Evolutionary conservation across 345 rosid genomes (phyloP), one percentile per base, ranked within the genome.

Genomic region (Mangifera indica): DNA sequence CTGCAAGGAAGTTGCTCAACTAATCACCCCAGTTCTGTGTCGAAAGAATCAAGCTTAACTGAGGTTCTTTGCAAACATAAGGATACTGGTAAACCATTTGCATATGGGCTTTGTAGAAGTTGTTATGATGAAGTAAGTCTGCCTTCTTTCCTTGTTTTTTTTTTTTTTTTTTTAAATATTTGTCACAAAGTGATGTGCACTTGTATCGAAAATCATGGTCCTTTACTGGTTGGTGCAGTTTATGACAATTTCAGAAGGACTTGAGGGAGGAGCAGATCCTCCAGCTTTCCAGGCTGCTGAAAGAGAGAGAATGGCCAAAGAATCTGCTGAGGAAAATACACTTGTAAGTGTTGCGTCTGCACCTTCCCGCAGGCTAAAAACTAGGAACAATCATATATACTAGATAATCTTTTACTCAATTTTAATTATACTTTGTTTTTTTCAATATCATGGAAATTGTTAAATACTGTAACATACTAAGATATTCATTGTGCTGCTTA

Each of bases 211-310:
- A 63, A 70, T n/a, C 40, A 54, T 32, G 63, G 58, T 74, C 46
- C 48, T 74, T 72, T 63, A 37, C 53, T 67, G 55, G 56, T 70
- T 72, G 34, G 37, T 77, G 77, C 87, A 92, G 97, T 85, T 90
- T 74, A 77, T 81, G 40, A 78, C 20, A 56, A 77, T 89, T 75
- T 87, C 88, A 3, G 92, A 88, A 78, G 99, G 99, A 69, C 86
- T 92, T 74, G 90, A 81, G 60, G 98, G 96, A 62, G 99, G 98
- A 64, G 82, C 85, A 57, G 88, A 92, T 84, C 96, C 97, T 81
- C 98, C 98, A 57, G 93, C 98, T 74, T 95, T 89, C 78, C 97
- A 89, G 77, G 84, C 77, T 64, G 97, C 97, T 66, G 93, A 85
- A 84, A 81, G 77, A 85, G 90, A 87, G 82, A 83, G 92, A 79